These are phyloP conservation scores for Didymella sp. DNA, from an alignment of 2,329 filamentous ascomycete genomes.

Conservation along the genomic window DNA sequence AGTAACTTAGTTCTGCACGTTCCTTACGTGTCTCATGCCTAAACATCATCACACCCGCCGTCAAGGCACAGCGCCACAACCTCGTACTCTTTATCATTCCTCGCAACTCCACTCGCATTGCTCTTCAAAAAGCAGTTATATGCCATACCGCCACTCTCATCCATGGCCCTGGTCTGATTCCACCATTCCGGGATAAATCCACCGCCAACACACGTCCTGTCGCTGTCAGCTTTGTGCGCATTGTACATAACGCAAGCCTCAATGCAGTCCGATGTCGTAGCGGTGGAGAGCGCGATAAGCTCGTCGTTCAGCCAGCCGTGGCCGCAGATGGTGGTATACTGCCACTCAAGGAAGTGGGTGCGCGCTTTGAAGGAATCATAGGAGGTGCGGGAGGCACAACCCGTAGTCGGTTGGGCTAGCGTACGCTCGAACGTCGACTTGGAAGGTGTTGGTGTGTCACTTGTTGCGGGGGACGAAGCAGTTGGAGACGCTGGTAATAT, in stretches of 20 bases:
- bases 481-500: not conserved
- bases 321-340: not conserved
- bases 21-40: not conserved
- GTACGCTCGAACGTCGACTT: not conserved
- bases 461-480: not conserved
- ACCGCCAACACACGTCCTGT: not conserved
- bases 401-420: not conserved
- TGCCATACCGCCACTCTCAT: not conserved
- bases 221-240: not conserved
- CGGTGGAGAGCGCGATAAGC: not conserved
- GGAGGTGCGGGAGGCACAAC: not conserved
- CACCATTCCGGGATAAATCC: not conserved
- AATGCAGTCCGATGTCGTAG: not conserved
- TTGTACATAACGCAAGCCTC: not conserved
- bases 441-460: not conserved
- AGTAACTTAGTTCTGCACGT: no score
- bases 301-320: not conserved
- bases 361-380: not conserved
- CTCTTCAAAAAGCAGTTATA: not conserved
- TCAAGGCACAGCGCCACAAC: not conserved
- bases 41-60: not conserved
- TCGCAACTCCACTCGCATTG: not conserved
- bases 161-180: not conserved
- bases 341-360: not conserved
- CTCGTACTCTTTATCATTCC: not conserved